phyloP scores from a whole-genome alignment of 164 flowering plant species.

The Magnolia sinica region DNA sequence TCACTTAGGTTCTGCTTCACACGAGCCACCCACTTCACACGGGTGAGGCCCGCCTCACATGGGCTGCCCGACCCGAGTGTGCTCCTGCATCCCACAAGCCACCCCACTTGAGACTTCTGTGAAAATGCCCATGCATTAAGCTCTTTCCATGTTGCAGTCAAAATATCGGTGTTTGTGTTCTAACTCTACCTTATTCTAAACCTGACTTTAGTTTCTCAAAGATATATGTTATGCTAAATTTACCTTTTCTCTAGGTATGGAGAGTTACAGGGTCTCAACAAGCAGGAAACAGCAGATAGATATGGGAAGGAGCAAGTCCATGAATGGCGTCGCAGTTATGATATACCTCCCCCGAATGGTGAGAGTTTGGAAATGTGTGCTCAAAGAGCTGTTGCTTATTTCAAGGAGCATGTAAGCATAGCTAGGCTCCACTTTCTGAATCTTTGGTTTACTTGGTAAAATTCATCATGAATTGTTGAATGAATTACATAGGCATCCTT shows the following conservation, averaged over 20 bases:
- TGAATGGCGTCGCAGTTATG: slow-evolving; percentile 96
- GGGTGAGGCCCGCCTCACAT: no score
- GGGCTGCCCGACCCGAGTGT: no score
- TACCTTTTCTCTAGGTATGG: slow-evolving; percentile 67
- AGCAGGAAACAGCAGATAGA: slow-evolving; percentile 95
- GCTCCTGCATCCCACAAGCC: no score
- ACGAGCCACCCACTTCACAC: no score
- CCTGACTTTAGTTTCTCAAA: background rate
- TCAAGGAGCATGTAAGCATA: slow-evolving; percentile 60
- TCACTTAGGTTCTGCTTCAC: no score
- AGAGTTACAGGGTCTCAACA: slow-evolving; percentile 94
- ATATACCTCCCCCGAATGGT: slow-evolving; percentile 95
- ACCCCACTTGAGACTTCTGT: no score
- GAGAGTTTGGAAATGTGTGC: slow-evolving; percentile 99
- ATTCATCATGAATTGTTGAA: background rate
- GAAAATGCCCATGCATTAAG: no score
- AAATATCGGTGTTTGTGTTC: background rate
- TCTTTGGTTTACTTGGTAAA: background rate
- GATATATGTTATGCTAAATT: background rate
- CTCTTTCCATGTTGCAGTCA: background rate
- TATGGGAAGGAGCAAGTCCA: slow-evolving; percentile 92
- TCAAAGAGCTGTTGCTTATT: slow-evolving; percentile 97
- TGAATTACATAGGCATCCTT: background rate
- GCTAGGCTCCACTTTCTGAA: background rate
- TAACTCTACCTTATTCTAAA: background rate